Evolutionary conservation across 305 asterid species (phyloP).

Genomic region (Solanum chacoense): DNA sequence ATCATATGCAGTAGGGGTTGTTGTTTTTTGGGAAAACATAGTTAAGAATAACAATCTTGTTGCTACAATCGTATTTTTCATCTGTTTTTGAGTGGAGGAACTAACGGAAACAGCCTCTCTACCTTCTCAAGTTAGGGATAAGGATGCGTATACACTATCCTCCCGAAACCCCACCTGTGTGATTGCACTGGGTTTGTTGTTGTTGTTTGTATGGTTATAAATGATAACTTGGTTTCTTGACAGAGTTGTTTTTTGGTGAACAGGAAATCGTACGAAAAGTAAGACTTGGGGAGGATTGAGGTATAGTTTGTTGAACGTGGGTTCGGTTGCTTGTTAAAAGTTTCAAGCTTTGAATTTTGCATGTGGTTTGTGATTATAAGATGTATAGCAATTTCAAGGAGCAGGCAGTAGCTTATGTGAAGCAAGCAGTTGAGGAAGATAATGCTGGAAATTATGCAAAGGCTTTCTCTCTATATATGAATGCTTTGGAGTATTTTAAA

Average conservation of each 20-base stretch:
- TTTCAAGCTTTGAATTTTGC: background rate
- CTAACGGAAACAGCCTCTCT: background rate
- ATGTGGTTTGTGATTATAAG: slow-evolving; percentile 6
- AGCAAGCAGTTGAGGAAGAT: slow-evolving; percentile 91
- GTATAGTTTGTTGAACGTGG: background rate
- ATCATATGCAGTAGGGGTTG: background rate
- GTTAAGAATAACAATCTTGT: background rate
- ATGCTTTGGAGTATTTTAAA: slow-evolving; percentile 87
- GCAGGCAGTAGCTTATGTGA: slow-evolving; percentile 93
- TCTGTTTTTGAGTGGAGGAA: background rate
- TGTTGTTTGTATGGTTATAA: background rate
- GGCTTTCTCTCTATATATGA: slow-evolving; percentile 90
- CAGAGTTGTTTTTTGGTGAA: background rate
- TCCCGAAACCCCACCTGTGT: background rate
- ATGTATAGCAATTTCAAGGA: slow-evolving; percentile 99
- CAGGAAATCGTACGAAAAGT: background rate
- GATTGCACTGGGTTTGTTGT: background rate
- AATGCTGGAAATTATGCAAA: slow-evolving; percentile 86
- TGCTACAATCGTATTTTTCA: background rate
- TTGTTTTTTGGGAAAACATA: background rate
- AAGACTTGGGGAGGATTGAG: background rate
- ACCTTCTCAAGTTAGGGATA: background rate
- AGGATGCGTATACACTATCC: background rate
- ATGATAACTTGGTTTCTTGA: background rate
- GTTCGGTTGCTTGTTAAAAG: background rate